Base-by-base conservation (phyloP, 305 asterid genomes). In the Solanum hybrid region DNA sequence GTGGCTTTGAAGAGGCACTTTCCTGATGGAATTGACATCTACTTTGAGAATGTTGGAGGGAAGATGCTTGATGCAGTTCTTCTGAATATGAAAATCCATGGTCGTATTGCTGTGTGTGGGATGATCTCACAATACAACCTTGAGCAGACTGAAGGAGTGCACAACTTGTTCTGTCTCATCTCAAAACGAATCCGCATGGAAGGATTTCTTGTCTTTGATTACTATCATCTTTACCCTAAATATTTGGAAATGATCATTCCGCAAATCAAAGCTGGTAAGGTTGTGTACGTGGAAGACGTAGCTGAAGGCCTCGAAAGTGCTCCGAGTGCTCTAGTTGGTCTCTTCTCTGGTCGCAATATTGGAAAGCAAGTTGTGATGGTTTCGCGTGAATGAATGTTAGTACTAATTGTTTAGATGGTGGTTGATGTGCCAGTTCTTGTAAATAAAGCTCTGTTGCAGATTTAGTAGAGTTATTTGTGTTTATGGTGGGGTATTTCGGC, bases 91-190 rank as follows among this genome's bases (percentile, higher is more conserved):
- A 86, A 86, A 40, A 6, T 71, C 38, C 89, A 24, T 7, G 89
- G 89, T 22, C 89, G 89, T 22, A 71, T 86, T 4, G 89, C 89
- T 37, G 71, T 86, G 82, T 86, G 82, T 71, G 89, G 89, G 60
- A 86, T 86, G 89, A 38, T 86, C 56, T 86, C 89, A 13, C 89
- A 86, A 26, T 86, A 86, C 89, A 86, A 71, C 78, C 69, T 86
- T 7, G 89, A 86, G 35, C 51, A 26, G 77, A 75, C 71, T 12
- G 89, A 86, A 86, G 89, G 89, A 36, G 71, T 86, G 7, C 56
- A 71, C 89, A 71, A 86, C 82, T 86, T 86, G 78, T 24, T 35
- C 69, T 71, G 69, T 6, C 51, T 86, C 60, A 71, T 86, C 36
- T 4, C 81, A 24, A 86, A 71, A 71, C 89, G 71, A 14, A 78